These are phyloP conservation scores for Brassica incana DNA, from an alignment of 345 rosid genomes.

Conservation along the genomic window DNA sequence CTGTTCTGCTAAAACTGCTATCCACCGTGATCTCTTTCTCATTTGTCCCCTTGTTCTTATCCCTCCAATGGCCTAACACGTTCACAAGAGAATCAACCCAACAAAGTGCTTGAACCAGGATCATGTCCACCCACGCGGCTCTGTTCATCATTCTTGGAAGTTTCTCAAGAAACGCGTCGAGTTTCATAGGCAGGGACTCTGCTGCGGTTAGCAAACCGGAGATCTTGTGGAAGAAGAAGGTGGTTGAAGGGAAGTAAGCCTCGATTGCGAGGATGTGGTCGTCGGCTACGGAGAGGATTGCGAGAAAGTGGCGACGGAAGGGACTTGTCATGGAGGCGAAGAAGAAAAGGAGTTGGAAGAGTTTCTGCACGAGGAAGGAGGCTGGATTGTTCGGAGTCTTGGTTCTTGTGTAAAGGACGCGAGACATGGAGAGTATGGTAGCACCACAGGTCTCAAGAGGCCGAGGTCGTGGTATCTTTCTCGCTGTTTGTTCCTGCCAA, in stretches of 20 bases:
- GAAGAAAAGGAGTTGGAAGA: constrained; percentile 4
- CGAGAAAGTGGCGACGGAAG: constrained; percentile 39
- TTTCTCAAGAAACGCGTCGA: constrained; percentile 41
- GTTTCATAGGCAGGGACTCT: constrained; percentile 56
- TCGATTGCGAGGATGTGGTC: constrained; percentile 51
- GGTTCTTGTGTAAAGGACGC: constrained; percentile 41
- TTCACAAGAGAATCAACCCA: constrained; percentile 45
- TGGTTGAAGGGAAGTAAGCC: constrained; percentile 54
- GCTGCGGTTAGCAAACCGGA: constrained; percentile 37
- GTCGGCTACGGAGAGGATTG: constrained; percentile 48
- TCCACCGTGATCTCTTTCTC: constrained; percentile 65
- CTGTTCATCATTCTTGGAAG: constrained; percentile 37
- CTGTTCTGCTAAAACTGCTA: constrained; percentile 34
- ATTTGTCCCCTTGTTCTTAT: constrained; percentile 32
- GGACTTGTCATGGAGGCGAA: constrained; percentile 28
- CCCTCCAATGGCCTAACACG: constrained; percentile 37
- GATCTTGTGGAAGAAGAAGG: constrained; percentile 42
- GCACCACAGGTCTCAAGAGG: constrained; percentile 63
- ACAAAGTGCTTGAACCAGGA: constrained; percentile 35
- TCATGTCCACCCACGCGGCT: constrained; percentile 41
- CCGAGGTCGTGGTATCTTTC: constrained; percentile 38
- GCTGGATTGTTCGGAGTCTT: constrained; percentile 35
- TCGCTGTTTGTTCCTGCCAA: constrained; percentile 29
- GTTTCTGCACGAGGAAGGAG: constrained; percentile 31
- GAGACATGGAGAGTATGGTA: constrained; percentile 42